These are phyloP conservation scores for Colletotrichum acutatum DNA, from an alignment of 2,329 filamentous ascomycete species.

Conservation along the genomic window DNA sequence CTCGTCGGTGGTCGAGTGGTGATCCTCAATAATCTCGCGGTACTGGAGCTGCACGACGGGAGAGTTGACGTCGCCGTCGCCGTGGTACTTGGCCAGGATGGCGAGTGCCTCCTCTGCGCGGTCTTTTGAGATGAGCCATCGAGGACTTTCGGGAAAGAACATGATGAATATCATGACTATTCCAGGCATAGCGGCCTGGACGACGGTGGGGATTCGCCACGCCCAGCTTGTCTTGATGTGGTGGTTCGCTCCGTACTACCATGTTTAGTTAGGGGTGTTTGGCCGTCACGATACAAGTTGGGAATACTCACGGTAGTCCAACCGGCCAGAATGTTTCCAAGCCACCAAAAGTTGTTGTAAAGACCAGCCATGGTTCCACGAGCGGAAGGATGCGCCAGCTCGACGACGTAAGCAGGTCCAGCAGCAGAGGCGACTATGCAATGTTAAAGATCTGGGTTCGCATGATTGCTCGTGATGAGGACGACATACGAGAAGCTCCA, in stretches of 20 bases:
- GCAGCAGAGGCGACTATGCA: constrained; percentile 63
- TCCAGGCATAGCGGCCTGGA: constrained; percentile 54
- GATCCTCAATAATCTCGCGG: constrained; percentile 64
- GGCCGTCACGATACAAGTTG: neutral
- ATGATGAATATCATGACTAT: constrained; percentile 70
- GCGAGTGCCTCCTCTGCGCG: constrained; percentile 65
- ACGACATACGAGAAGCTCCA: constrained; percentile 57
- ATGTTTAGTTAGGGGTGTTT: too few relatives aligned
- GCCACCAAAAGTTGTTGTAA: constrained; percentile 19
- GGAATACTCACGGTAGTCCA: constrained; percentile 43
- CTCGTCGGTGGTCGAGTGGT: constrained; percentile 58
- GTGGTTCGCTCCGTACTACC: constrained; percentile 47
- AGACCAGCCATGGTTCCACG: constrained; percentile 65
- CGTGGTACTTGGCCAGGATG: constrained; percentile 69
- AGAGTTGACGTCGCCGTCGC: constrained; percentile 63
- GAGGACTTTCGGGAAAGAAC: constrained; percentile 76
- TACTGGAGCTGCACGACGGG: constrained; percentile 67
- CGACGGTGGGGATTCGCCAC: constrained; percentile 69
- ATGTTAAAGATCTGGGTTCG: neutral
- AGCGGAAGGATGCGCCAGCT: constrained; percentile 71
- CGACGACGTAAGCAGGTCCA: constrained; percentile 70
- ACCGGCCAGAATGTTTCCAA: constrained; percentile 56
- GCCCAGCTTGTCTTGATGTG: constrained; percentile 51
- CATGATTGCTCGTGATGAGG: neutral
- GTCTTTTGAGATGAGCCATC: constrained; percentile 77